These are phyloP conservation scores for Paracoccidioides lutzii DNA, from an alignment of 2,329 filamentous ascomycete species.

Conservation along the genomic window DNA sequence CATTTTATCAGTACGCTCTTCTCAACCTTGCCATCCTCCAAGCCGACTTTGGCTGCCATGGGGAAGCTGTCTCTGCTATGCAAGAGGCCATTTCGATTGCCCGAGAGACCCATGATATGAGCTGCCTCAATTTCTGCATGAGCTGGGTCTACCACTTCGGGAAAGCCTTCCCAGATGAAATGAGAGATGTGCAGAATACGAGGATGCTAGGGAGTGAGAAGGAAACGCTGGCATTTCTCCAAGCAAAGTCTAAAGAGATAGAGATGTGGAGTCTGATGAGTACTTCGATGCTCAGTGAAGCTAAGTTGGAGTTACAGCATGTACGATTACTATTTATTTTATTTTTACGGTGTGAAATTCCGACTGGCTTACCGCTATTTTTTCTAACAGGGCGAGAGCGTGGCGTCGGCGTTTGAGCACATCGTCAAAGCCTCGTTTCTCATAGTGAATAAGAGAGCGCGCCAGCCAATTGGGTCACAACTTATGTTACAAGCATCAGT, in stretches of 20 bases:
- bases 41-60: slow-evolving; percentile 84
- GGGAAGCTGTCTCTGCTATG: slow-evolving; percentile 85
- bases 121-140: slow-evolving; percentile 84
- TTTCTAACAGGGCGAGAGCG: slow-evolving; percentile 39
- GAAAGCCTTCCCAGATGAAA: slow-evolving; percentile 67
- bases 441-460: slow-evolving; percentile 63
- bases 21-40: slow-evolving; percentile 89
- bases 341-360: not conserved
- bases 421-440: slow-evolving; percentile 73
- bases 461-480: slow-evolving; percentile 59
- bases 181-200: slow-evolving; percentile 55
- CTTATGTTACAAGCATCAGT: slow-evolving; percentile 59
- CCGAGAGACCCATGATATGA: slow-evolving; percentile 81
- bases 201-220: slow-evolving; percentile 65
- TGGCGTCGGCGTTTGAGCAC: slow-evolving; percentile 55
- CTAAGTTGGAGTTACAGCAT: slow-evolving; percentile 61
- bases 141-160: slow-evolving; percentile 94
- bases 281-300: slow-evolving; percentile 72
- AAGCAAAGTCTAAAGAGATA: slow-evolving; percentile 71
- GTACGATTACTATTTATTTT: slow-evolving; percentile 41
- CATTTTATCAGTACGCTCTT: slow-evolving; percentile 88
- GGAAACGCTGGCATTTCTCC: slow-evolving; percentile 71
- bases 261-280: slow-evolving; percentile 78
- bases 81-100: slow-evolving; percentile 92
- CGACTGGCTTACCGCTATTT: not conserved